Conservation (phyloP, 2,329 filamentous ascomycete genomes). For the Colletotrichum tropicale region DNA sequence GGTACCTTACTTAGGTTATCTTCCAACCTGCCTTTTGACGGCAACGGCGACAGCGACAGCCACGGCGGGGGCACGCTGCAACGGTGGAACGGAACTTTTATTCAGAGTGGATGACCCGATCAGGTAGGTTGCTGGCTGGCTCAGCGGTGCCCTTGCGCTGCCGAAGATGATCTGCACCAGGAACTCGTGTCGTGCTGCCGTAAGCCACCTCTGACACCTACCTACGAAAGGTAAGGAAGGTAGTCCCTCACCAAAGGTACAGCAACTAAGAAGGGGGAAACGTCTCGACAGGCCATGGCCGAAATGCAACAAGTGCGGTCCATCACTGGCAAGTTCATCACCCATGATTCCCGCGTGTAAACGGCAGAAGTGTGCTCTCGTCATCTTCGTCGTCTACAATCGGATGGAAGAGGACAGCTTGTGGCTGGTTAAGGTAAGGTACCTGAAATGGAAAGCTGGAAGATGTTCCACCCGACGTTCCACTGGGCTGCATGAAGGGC, state of each 20-base stretch:
- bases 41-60: background rate
- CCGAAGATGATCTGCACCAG: constrained; percentile 11
- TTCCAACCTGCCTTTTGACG: background rate
- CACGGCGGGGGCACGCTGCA: background rate
- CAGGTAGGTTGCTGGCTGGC: background rate
- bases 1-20: background rate
- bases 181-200: background rate
- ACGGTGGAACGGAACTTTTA: background rate
- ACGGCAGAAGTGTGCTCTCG: background rate
- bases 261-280: background rate
- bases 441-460: background rate
- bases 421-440: background rate
- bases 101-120: background rate
- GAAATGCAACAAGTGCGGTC: background rate
- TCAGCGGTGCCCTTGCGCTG: background rate
- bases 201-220: background rate
- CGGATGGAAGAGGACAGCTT: background rate
- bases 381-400: background rate
- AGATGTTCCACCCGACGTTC: background rate
- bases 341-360: background rate
- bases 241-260: too few species aligned
- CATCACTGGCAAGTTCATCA: background rate
- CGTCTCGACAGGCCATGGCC: background rate
- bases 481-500: background rate
- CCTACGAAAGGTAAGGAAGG: background rate